These are phyloP conservation scores for Melampsora larici-populina DNA, from an alignment of 1,284 basidiomycete genomes.

Conservation along the genomic window DNA sequence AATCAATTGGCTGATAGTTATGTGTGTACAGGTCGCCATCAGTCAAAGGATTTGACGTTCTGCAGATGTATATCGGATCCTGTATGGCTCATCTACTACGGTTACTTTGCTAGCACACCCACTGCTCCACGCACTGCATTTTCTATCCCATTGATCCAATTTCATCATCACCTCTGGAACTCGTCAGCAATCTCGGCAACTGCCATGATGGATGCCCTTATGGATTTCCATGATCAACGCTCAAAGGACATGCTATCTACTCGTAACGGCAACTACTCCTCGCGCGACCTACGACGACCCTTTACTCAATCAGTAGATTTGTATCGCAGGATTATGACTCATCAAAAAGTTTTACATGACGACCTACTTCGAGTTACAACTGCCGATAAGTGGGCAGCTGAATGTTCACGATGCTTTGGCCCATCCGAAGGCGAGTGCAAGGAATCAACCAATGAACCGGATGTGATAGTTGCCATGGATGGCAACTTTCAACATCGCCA, in stretches of 20 bases:
- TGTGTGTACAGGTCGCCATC: not conserved
- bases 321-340: not conserved
- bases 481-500: slow-evolving; percentile 29
- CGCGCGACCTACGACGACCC: not conserved
- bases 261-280: not conserved
- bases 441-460: not conserved
- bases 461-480: slow-evolving; percentile 14
- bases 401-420: slow-evolving; percentile 11
- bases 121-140: not conserved
- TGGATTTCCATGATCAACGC: not conserved
- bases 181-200: not conserved
- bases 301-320: not conserved
- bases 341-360: not conserved
- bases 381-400: slow-evolving; percentile 2
- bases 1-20: not conserved
- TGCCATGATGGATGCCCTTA: not conserved
- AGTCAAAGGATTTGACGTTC: not conserved
- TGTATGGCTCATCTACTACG: not conserved
- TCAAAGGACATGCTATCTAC: not conserved
- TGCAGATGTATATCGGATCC: slow-evolving; percentile 11
- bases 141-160: slow-evolving; percentile 13
- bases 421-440: not conserved
- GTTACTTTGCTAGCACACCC: not conserved
- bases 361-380: not conserved
- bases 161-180: slow-evolving; percentile 6